Base-by-base conservation (phyloP, 164 flowering plant genomes). In the Saururus chinensis region DNA sequence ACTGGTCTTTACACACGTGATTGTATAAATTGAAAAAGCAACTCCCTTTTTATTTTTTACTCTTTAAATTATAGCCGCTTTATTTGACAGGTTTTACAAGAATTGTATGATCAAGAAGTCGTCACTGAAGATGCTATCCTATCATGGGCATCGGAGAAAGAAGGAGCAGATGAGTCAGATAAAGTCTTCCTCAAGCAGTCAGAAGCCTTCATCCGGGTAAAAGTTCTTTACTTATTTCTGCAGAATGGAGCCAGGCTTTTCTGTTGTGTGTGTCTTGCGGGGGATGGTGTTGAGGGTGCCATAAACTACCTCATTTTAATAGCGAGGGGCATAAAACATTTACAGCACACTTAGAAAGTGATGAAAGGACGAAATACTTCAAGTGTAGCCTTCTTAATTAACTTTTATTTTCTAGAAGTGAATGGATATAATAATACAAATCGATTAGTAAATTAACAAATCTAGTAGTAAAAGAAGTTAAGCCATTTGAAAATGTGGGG, bases 121-220 rank as follows among this genome's bases (percentile, higher is more conserved):
- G 51, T 88, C 55, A 69, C 81, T 61, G 99, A 93, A 76, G 96
- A 85, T 22, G 95, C 97, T 19, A 81, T 93, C 66, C 67, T 87
- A n/a, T 73, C 70, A 14, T 93, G 99, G 99, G 95, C 85, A 23
- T 73, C 74, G 42, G 99, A 93, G 66, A 93, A 84, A 71, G 83
- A 76, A 70, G 88, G 78, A 17, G 99, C 96, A 1, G 99, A 90
- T 67, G 97, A 90, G 60, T 72, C 82, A 1, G 97, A 93, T 66
- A 93, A 76, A 69, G 61, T 85, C 57, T 93, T 84, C 68, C 68
- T 93, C 40, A 90, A 78, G 72, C 85, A 90, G 63, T 75, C 89
- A 7, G 89, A 84, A 66, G 57, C 61, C 24, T 84, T 88, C 41
- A 78, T 93, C 53, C 75, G 85, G 73, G 98, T 89, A 70, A 63